Percentiles rank a stretch among this genome's conserved stretches.
Conservation (phyloP, 192 early-diverging fungal species). For the Linderina pennispora region DNA sequence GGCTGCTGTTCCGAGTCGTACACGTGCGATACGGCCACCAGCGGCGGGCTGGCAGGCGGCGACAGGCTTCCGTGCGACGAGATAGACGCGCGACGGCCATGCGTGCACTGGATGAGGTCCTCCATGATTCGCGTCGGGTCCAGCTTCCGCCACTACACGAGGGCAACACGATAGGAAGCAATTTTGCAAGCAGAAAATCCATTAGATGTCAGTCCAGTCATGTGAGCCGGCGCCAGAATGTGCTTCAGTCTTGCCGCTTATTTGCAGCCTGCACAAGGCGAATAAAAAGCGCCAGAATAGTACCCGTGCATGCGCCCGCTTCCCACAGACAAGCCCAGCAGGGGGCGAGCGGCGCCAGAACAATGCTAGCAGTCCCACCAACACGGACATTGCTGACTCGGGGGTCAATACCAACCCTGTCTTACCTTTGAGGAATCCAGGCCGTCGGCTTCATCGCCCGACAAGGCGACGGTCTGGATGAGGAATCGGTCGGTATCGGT, state of each 20-base stretch:
- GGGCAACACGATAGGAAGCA: not conserved
- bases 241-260: too few relatives aligned
- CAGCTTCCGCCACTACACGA: constrained; percentile 38
- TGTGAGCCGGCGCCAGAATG: too few relatives aligned
- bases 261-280: too few relatives aligned
- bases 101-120: constrained; percentile 39
- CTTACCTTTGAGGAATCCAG: constrained; percentile 51
- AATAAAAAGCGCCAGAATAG: too few relatives aligned
- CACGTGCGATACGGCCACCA: constrained; percentile 25
- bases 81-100: constrained; percentile 21
- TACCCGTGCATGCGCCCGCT: too few relatives aligned
- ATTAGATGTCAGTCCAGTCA: too few relatives aligned
- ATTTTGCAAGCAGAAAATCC: too few relatives aligned
- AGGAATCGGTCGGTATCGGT: constrained; percentile 50
- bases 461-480: constrained; percentile 50
- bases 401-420: too few relatives aligned
- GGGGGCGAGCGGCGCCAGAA: too few relatives aligned
- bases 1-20: constrained; percentile 5
- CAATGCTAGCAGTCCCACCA: too few relatives aligned
- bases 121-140: constrained; percentile 46
- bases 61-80: constrained; percentile 27
- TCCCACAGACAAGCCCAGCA: too few relatives aligned
- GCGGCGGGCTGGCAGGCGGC: constrained; percentile 12
- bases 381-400: too few relatives aligned
- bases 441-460: constrained; percentile 33